These are phyloP conservation scores for Coleophoma eucalyptorum DNA, from an alignment of 2,329 filamentous ascomycete genomes.

Conservation along the genomic window DNA sequence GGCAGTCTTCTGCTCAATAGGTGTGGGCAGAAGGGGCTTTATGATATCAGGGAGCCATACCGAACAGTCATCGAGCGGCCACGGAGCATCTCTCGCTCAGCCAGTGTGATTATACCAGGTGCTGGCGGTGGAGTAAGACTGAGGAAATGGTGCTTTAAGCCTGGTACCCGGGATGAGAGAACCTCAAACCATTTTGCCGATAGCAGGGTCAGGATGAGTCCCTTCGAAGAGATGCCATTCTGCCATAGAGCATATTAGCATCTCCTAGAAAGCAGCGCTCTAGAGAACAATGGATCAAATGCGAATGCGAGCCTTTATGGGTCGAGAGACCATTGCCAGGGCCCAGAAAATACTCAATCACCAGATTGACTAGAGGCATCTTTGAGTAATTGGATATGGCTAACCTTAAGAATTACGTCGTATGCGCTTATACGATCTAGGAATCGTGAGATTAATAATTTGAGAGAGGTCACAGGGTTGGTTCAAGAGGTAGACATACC, in stretches of 20 bases:
- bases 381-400: background rate
- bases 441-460: too few relatives aligned
- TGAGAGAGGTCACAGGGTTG: too few relatives aligned
- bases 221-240: slow-evolving; percentile 70
- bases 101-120: slow-evolving; percentile 22
- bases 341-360: too few relatives aligned
- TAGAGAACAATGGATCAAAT: too few relatives aligned
- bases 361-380: background rate
- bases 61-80: slow-evolving; percentile 62
- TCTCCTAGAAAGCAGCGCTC: too few relatives aligned
- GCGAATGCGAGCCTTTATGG: too few relatives aligned
- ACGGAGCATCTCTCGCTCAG: slow-evolving; percentile 37
- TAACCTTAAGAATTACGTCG: slow-evolving; percentile 73
- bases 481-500: slow-evolving; percentile 26
- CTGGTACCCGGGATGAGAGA: slow-evolving; percentile 50
- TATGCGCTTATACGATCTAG: slow-evolving; percentile 83
- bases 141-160: slow-evolving; percentile 62
- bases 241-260: too few relatives aligned
- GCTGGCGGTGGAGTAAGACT: slow-evolving; percentile 49
- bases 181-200: slow-evolving; percentile 66
- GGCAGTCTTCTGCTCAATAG: too few relatives aligned
- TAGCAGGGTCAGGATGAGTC: slow-evolving; percentile 62
- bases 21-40: too few relatives aligned
- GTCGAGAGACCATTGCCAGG: too few relatives aligned
- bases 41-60: too few relatives aligned